Conservation (phyloP, 2,329 filamentous ascomycete genomes). For the Graphiopsis chlorocephala region DNA sequence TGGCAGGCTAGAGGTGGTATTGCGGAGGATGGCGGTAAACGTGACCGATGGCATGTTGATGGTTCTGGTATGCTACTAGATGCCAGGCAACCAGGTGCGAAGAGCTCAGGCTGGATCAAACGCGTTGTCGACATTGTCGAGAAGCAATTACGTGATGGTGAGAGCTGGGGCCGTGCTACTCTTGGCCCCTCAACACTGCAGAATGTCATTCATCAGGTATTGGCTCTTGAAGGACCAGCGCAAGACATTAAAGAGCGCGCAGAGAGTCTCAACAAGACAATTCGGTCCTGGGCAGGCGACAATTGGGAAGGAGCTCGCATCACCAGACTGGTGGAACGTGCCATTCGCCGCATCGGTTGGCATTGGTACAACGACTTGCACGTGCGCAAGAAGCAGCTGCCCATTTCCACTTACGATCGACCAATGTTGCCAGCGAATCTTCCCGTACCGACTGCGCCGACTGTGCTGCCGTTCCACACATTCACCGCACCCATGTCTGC, state of each 20-base stretch:
- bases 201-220: constrained; percentile 47
- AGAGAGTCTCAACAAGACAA: constrained; percentile 35
- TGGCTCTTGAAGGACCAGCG: constrained; percentile 33
- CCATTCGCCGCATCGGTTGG: constrained; percentile 72
- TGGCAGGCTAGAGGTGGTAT: constrained; percentile 90
- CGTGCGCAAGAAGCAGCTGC: constrained; percentile 57
- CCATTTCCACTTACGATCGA: constrained; percentile 62
- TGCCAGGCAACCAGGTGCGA: constrained; percentile 57
- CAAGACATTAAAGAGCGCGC: constrained; percentile 37
- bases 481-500: constrained; percentile 93
- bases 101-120: constrained; percentile 77
- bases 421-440: constrained; percentile 71
- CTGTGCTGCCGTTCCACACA: constrained; percentile 93
- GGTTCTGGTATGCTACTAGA: constrained; percentile 79
- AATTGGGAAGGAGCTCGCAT: constrained; percentile 87
- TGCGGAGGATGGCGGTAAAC: constrained; percentile 66
- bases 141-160: constrained; percentile 82
- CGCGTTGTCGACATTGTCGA: constrained; percentile 87
- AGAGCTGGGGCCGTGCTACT: constrained; percentile 75
- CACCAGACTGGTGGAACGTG: constrained; percentile 79
- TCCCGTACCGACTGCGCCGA: constrained; percentile 81
- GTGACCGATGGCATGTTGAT: constrained; percentile 92
- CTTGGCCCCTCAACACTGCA: constrained; percentile 49
- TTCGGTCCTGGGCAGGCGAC: constrained; percentile 62
- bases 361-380: constrained; percentile 86